A percentile compares a stretch with the other conserved stretches of the same genome.
Evolutionary conservation across 805 yeast species (phyloP).

Genomic region (Limtongozyma cylindracea): DNA sequence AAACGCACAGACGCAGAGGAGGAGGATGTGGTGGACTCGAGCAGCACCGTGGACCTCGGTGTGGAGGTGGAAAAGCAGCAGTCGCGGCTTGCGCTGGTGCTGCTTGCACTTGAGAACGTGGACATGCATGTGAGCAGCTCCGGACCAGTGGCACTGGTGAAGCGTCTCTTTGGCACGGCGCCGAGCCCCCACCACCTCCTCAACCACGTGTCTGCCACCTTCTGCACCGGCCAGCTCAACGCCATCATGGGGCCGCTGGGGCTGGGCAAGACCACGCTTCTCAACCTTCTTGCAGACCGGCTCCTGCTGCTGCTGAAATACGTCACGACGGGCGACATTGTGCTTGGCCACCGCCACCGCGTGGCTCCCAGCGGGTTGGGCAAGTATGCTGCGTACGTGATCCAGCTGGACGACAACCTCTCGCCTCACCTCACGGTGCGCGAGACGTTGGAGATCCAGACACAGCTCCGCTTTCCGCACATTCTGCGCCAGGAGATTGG

Average conservation of each 20-base stretch:
- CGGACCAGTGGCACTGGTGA: too few species aligned
- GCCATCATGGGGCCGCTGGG: conserved; percentile 72
- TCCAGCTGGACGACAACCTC: conserved; percentile 58
- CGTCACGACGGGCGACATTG: conserved; percentile 6
- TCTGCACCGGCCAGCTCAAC: conserved; percentile 29
- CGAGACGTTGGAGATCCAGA: conserved; percentile 55
- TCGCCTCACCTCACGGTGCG: conserved; percentile 49
- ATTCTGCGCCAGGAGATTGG: conserved; percentile 13
- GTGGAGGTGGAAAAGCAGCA: conserved; percentile 1
- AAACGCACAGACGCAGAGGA: too few species aligned
- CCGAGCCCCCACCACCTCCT: too few species aligned
- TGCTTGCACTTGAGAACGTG: not conserved
- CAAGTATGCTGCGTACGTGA: conserved; percentile 40
- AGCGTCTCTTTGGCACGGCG: too few species aligned
- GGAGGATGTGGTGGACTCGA: conserved; percentile 16
- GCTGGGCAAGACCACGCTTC: conserved; percentile 46
- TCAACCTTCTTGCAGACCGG: conserved; percentile 39
- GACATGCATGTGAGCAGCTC: conserved; percentile 2
- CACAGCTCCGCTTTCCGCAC: conserved; percentile 31
- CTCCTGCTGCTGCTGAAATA: conserved; percentile 7
- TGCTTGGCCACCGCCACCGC: conserved; percentile 6
- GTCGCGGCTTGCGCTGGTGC: not conserved
- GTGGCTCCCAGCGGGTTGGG: conserved; percentile 6
- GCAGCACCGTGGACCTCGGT: conserved; percentile 1
- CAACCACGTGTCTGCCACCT: conserved; percentile 20